phyloP scores from a whole-genome alignment of 1,284 basidiomycete species.

The Cerrena zonata region DNA sequence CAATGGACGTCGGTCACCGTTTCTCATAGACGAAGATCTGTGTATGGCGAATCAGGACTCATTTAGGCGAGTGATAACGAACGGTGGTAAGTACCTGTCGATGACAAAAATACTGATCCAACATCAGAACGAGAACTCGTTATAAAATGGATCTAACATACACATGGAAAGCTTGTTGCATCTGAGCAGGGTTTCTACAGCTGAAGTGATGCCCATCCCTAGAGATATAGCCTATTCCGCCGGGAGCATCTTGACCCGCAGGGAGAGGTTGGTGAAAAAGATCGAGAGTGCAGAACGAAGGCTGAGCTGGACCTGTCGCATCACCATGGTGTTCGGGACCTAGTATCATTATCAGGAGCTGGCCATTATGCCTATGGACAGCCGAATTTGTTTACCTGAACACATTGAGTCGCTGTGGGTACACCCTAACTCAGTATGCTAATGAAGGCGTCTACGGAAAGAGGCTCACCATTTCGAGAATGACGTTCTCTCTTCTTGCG shows the following conservation, averaged over 20 bases:
- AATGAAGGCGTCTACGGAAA: too few species aligned
- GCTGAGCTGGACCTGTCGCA: conserved; percentile 34
- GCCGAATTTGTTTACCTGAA: too few species aligned
- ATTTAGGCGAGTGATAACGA: too few species aligned
- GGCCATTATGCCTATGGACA: too few species aligned
- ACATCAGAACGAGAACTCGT: too few species aligned
- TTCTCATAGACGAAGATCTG: conserved; percentile 51
- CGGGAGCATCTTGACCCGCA: conserved; percentile 20
- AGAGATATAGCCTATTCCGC: conserved; percentile 45
- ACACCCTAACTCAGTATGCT: too few species aligned
- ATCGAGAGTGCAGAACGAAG: conserved; percentile 51
- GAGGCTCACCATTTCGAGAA: conserved; percentile 49
- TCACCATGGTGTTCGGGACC: conserved; percentile 45
- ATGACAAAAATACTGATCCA: too few species aligned
- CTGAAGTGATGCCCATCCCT: conserved; percentile 49
- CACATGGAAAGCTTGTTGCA: conserved; percentile 58
- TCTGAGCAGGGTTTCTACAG: conserved; percentile 50
- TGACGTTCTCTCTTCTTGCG: conserved; percentile 44
- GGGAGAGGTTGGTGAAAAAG: conserved; percentile 46
- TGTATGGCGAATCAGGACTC: not conserved
- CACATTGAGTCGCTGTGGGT: conserved; percentile 53
- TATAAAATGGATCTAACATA: too few species aligned
- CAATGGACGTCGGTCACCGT: conserved; percentile 39
- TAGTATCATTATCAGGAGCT: too few species aligned
- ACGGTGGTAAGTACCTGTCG: too few species aligned